phyloP scores from a whole-genome alignment of 495 filamentous ascomycete genomes.

The Penicillium flavigenum region DNA sequence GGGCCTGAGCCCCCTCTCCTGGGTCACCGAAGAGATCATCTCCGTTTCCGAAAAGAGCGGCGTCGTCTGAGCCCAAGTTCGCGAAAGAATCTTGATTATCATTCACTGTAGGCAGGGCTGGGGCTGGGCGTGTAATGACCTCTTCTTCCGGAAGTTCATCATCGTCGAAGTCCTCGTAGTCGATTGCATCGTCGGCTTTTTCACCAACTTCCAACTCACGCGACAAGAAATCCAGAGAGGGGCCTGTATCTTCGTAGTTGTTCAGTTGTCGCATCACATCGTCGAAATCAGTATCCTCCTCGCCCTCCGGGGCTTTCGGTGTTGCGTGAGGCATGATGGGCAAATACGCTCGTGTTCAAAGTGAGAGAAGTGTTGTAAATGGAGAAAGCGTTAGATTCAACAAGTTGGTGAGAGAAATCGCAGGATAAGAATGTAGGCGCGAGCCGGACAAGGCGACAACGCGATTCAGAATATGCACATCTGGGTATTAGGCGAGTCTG shows the following conservation, averaged over 20 bases:
- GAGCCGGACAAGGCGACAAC: slow-evolving; percentile 12
- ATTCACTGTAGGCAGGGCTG: slow-evolving; percentile 14
- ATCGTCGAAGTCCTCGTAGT: slow-evolving; percentile 84
- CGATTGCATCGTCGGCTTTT: slow-evolving; percentile 77
- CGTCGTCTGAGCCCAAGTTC: slow-evolving; percentile 44
- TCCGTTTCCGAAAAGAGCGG: slow-evolving; percentile 46
- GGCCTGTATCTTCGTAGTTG: slow-evolving; percentile 36
- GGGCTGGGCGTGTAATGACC: slow-evolving; percentile 28
- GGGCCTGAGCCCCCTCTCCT: slow-evolving; percentile 30
- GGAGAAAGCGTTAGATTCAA: not conserved
- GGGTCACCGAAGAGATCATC: slow-evolving; percentile 49
- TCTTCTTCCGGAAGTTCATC: slow-evolving; percentile 71
- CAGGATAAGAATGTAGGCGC: slow-evolving; percentile 4
- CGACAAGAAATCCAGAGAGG: slow-evolving; percentile 43
- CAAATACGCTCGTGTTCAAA: not conserved
- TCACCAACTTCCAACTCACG: slow-evolving; percentile 61
- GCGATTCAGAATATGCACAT: slow-evolving; percentile 17
- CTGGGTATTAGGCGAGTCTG: not conserved
- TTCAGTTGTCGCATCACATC: slow-evolving; percentile 53
- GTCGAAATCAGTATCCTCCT: slow-evolving; percentile 48
- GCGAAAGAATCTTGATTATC: slow-evolving; percentile 27
- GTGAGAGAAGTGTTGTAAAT: not conserved
- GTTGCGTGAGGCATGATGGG: slow-evolving; percentile 53
- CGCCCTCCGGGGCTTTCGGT: slow-evolving; percentile 29
- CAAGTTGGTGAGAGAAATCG: not conserved